Conservation (phyloP, 306 rosid genomes). For the Betula pendula region DNA sequence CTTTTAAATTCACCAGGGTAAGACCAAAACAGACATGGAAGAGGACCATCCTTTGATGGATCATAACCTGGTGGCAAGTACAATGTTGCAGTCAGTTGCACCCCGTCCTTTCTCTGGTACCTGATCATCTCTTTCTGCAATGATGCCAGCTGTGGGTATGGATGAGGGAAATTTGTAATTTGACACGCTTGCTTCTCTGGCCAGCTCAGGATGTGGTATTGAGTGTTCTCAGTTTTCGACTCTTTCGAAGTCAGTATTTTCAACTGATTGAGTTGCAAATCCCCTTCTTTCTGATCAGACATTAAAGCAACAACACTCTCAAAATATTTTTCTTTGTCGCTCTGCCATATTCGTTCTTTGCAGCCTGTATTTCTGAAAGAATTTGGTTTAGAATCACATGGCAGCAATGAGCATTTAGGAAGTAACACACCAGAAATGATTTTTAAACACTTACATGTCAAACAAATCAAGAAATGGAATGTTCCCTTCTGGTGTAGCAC, state of each 20-base stretch:
- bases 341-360: conserved; percentile 94
- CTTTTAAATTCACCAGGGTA: conserved; percentile 99
- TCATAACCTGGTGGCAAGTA: conserved; percentile 93
- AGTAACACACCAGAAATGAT: conserved; percentile 13
- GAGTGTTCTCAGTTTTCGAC: conserved; percentile 96
- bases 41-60: conserved; percentile 86
- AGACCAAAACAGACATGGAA: conserved; percentile 98
- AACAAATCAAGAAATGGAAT: conserved; percentile 96
- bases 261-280: conserved; percentile 63
- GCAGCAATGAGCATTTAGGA: conserved; percentile 21
- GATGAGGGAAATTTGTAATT: conserved; percentile 95
- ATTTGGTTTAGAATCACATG: conserved; percentile 40
- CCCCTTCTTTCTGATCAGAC: conserved; percentile 95
- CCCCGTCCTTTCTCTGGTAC: conserved; percentile 96
- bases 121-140: conserved; percentile 97
- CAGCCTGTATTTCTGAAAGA: conserved; percentile 80
- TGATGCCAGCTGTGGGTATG: conserved; percentile 90
- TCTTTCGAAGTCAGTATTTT: conserved; percentile 88
- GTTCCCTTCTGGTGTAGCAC: conserved; percentile 95
- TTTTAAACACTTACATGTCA: conserved; percentile 70
- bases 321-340: conserved; percentile 74
- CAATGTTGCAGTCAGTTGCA: conserved; percentile 92
- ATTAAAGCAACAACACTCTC: conserved; percentile 88
- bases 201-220: conserved; percentile 80
- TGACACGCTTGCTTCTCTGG: conserved; percentile 69